Base-by-base conservation (phyloP, 805 yeast genomes). In the Jamesozyma lodderae region DNA sequence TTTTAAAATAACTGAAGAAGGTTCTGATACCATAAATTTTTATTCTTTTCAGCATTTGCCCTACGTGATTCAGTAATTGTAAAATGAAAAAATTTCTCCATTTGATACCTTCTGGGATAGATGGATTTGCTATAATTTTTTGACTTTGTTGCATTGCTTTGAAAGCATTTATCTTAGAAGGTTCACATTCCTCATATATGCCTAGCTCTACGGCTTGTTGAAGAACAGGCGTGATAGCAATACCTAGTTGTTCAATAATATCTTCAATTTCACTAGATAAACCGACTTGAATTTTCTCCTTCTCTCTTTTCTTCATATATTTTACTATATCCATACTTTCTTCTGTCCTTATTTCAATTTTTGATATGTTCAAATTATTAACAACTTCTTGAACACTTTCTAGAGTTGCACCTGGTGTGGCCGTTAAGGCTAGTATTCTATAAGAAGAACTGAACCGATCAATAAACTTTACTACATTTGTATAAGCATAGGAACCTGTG, bases 361-460 rank as follows among this genome's bases (percentile, higher is more conserved):
- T 70, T 0, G 96, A 79, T 1, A 92, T 82, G 20, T 62, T 60
- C 42, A 92, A 62, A 49, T 84, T 85, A 40, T 74, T 71, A 1
- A 92, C 77, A 20, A 92, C 81, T 33, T 76, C 80, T 57, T 94
- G 96, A 0, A 94, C 94, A 2, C 90, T 84, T 41, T 83, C 94
- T 1, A 85, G 72, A 42, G 81, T 81, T 0, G 94, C 69, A 0
- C 96, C 92, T 0, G 99, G 99, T 0, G 99, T 92, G 1, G 99
- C 99, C 0, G 97, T 87, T 44, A 92, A 65, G 0, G 95, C 97
- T 36, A 92, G 59, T 0, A 88, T 66, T 32, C 98, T 66, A 47
- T 77, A 81, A 2, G 84, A 74, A 1, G 75, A 68, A 43, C 75
- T 79, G 53, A 76, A 77, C 36, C 84, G 60, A 21, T 71, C 69